These are phyloP conservation scores for Cryoendolithus antarcticus DNA, from an alignment of 2,329 filamentous ascomycete species.

Conservation along the genomic window DNA sequence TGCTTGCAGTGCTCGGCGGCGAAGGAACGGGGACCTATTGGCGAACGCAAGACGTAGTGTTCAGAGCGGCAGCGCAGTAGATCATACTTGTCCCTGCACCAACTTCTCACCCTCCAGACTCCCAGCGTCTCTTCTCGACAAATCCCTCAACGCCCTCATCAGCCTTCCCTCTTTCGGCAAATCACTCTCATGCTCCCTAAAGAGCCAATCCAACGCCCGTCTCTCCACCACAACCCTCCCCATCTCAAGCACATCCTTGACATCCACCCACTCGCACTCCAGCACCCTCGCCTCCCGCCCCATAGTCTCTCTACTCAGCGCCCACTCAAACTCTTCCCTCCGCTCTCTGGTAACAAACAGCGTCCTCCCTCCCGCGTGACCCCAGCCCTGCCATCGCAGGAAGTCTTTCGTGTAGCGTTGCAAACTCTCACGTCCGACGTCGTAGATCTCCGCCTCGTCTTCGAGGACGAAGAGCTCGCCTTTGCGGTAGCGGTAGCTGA, in stretches of 20 bases:
- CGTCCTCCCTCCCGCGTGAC: slow-evolving; percentile 53
- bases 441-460: slow-evolving; percentile 54
- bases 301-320: slow-evolving; percentile 50
- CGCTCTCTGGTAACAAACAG: slow-evolving; percentile 57
- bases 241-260: slow-evolving; percentile 83
- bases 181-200: slow-evolving; percentile 61
- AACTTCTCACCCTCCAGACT: too few relatives aligned
- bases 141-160: too few relatives aligned
- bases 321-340: slow-evolving; percentile 52
- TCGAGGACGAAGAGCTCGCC: slow-evolving; percentile 82
- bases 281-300: slow-evolving; percentile 56
- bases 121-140: too few relatives aligned
- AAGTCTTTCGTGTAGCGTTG: slow-evolving; percentile 55
- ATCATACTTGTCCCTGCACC: too few relatives aligned
- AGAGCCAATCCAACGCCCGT: slow-evolving; percentile 61
- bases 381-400: slow-evolving; percentile 59
- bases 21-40: too few relatives aligned
- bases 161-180: slow-evolving; percentile 4
- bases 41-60: too few relatives aligned
- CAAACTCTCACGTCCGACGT: slow-evolving; percentile 31
- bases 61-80: too few relatives aligned
- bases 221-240: slow-evolving; percentile 80
- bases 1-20: too few relatives aligned
- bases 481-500: slow-evolving; percentile 79
- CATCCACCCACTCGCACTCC: slow-evolving; percentile 69